Percentiles rank a stretch among this genome's conserved stretches.
Evolutionary conservation across 1,139 yeast genomes (phyloP).

Genomic region (Lodderomyces oxycetoniae): DNA sequence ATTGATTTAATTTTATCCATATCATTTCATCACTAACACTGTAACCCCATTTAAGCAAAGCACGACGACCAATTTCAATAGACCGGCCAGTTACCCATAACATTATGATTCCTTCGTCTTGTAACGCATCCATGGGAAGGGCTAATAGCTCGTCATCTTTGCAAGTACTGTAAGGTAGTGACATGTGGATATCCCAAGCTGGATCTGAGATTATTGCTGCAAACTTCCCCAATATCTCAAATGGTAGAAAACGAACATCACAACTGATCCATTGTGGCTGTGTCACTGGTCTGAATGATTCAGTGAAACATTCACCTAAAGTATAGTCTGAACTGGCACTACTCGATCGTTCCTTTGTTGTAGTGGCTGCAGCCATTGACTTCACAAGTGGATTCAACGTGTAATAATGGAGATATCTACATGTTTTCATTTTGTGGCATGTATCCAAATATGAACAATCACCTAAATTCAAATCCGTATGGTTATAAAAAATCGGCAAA

Average conservation of each 20-base stretch:
- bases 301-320: conserved; percentile 51
- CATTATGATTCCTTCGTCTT: conserved; percentile 76
- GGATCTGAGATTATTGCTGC: conserved; percentile 89
- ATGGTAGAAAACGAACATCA: conserved; percentile 70
- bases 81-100: conserved; percentile 96
- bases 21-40: conserved; percentile 69
- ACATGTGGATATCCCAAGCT: conserved; percentile 86
- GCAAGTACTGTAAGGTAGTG: conserved; percentile 71
- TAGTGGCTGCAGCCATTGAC: not conserved
- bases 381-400: conserved; percentile 46
- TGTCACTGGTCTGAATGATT: conserved; percentile 20
- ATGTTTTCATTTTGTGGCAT: conserved; percentile 77
- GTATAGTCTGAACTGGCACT: conserved; percentile 39
- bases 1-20: conserved; percentile 88
- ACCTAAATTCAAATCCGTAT: conserved; percentile 67
- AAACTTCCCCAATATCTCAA: conserved; percentile 70
- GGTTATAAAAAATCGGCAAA: conserved; percentile 51
- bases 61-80: conserved; percentile 78
- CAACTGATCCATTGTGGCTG: conserved; percentile 88
- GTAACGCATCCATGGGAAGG: conserved; percentile 63
- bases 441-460: conserved; percentile 94
- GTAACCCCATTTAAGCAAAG: conserved; percentile 80
- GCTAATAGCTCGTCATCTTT: conserved; percentile 66
- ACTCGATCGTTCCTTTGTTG: not conserved
- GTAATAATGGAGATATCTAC: conserved; percentile 78